These are phyloP conservation scores for Podospora appendiculata DNA, from an alignment of 495 filamentous ascomycete genomes.

Conservation along the genomic window DNA sequence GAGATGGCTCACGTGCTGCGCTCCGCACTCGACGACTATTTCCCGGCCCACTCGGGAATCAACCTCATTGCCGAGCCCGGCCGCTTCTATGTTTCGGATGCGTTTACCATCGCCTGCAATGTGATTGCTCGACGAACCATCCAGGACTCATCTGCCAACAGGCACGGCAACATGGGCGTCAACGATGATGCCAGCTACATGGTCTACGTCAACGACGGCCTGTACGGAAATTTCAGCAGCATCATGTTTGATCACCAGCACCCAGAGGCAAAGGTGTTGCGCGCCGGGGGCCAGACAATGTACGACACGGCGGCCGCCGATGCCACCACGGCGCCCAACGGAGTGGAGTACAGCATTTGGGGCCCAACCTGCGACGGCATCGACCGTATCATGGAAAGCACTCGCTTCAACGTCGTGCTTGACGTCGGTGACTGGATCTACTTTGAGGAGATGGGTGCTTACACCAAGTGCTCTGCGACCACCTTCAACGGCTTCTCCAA, in stretches of 20 bases:
- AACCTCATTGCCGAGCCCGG: conserved; percentile 94
- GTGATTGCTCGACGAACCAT: conserved; percentile 93
- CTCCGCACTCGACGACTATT: conserved; percentile 74
- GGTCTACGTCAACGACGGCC: conserved; percentile 93
- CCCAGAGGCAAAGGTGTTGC: conserved; percentile 73
- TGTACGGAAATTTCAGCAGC: conserved; percentile 97
- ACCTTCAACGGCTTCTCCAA: conserved; percentile 98
- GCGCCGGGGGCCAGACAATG: conserved; percentile 45
- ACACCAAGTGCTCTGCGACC: conserved; percentile 94
- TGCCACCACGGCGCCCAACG: conserved; percentile 20
- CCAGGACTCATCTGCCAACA: conserved; percentile 25
- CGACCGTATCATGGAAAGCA: conserved; percentile 78
- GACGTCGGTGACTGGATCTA: conserved; percentile 96
- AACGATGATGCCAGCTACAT: conserved; percentile 67
- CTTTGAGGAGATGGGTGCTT: conserved; percentile 98
- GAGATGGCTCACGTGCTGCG: conserved; percentile 76
- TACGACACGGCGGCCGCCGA: conserved; percentile 37
- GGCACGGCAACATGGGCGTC: conserved; percentile 29
- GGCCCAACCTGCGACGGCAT: conserved; percentile 97
- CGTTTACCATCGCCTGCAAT: conserved; percentile 88
- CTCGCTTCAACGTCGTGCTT: conserved; percentile 61
- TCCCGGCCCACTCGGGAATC: conserved; percentile 62
- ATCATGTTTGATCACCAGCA: conserved; percentile 99
- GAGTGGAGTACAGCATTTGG: conserved; percentile 85
- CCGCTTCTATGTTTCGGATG: conserved; percentile 87